Evolutionary conservation across 257 asterid genomes (phyloP), one percentile per base, ranked within the genome.

Genomic region (Parsonsia alboflavescens): DNA sequence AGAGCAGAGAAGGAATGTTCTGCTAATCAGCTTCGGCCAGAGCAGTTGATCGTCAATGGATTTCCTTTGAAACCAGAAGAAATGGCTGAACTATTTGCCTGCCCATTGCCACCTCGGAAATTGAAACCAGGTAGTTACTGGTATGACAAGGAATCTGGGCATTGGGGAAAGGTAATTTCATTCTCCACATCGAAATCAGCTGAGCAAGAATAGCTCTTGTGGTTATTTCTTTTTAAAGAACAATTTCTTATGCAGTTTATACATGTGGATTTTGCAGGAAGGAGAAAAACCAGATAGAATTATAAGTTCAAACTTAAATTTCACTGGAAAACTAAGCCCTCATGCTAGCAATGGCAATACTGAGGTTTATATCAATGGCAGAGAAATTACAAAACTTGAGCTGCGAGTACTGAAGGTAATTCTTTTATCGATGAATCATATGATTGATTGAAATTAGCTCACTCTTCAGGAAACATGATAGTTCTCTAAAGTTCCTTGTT

Each of bases 91-190:
- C 90, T 93, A 67, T 84, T 93, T 24, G 97, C 94, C 30, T 90
- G 96, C 85, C 78, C 90, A 71, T 68, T 89, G 52, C 97, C 97
- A 52, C 97, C 97, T 56, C 75, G 79, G 82, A 93, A 90, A 75
- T 73, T 93, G 86, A 91, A 91, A 83, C 98, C 98, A 0, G 98
- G 98, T 53, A 69, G 84, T 76, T 93, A 93, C 82, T 93, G 98
- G 98, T 93, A 93, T 78, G 98, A 93, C 75, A 93, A 91, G 79
- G 97, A 93, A 80, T 91, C 97, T 0, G 98, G 98, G 50, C 85
- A 85, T 56, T 93, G 97, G 97, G 98, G 98, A 83, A 85, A 86
- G 98, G 98, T 93, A 80, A 72, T 72, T 6, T 49, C 42, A 42
- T 80, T 69, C 33, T 53, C 28, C 65, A 48, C 65, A 61, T 78